Base-by-base conservation (phyloP, 768 basidiomycete species). In the Lyophyllum atratum region DNA sequence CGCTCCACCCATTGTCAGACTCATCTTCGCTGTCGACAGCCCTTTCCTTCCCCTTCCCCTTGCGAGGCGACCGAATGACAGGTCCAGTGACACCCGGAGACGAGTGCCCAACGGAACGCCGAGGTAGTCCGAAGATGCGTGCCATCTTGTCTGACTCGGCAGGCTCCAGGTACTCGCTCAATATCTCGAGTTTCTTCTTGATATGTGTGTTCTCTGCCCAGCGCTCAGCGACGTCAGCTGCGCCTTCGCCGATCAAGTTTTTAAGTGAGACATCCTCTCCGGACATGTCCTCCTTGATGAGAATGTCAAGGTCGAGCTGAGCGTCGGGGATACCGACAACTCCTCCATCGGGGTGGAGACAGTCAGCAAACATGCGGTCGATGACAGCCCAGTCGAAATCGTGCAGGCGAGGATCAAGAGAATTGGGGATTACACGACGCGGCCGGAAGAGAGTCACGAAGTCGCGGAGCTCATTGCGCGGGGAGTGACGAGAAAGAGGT, bases 381-480 rank as follows among this genome's bases (percentile, higher is more conserved):
- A 95, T 85, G 53, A 80, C 84, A 2, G 80, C 78, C 85, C 90
- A 94, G 63, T 97, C 95, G 9, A 90, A 53, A 72, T 85, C 62
- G 66, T 68, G 54, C 75, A 81, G 39, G 59, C 72, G 54, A 66
- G 85, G 66, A 74, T 81, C 61, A 79, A 85, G 74, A 0, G 92
- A 90, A 64, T 95, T 96, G 0, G 95, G 96, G 2, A 93, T 81
- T 1, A 98, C 71, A 3, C 82, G 78, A 39, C 74, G 78, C 0
- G 96, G 96, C 19, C 82, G 81, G 72, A 99, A 97, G 17, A 96
- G 79, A 0, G 80, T 74, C 24, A 97, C 92, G 52, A 99, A 88
- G 1, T 76, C 72, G 58, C 87, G 85, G 0, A 99, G 81, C 67
- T 98, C 96, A 0, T 92, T 90, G 4, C 97, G 81, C 0, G 90